Evolutionary conservation across 208 protist species (phyloP), one percentile per base, ranked within the genome.

Genomic region (Leishmania guyanensis): DNA sequence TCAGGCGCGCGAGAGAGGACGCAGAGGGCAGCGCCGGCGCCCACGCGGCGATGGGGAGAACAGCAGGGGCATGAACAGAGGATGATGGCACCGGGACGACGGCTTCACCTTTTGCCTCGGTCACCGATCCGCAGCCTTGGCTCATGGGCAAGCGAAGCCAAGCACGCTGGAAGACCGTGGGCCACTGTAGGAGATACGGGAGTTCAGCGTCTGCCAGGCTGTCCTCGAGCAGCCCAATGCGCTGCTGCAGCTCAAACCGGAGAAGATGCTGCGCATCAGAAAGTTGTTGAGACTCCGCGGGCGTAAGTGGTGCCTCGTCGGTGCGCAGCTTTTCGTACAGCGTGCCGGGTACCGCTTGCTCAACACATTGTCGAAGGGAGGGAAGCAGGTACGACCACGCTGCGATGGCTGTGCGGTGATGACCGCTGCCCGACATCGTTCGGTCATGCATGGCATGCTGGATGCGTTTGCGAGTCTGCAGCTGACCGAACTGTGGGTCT

Each of bases 161-260:
- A 64, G 81, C 90, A 8, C 92, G 88, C 12, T 88, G 84, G 50
- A 95, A 90, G 12, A 93, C 50, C 22, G 68, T 29, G 5, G 91
- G 92, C 90, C 89, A 97, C 64, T 86, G 79, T 1, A 95, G 20
- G 3, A 96, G 82, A 39, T 93, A 86, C 26, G 62, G 58, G 50
- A 96, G 77, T 75, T 92, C 87, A 9, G 94, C 94, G 36, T 91
- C 85, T 2, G 86, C 84, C 17, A 97, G 84, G 43, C 90, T 90
- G 79, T 97, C 94, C 81, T 97, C 92, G 29, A 97, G 74, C 17
- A 97, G 84, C 5, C 90, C 88, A 43, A 97, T 68, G 16, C 92
- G 92, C 51, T 90, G 87, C 51, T 90, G 88, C 29, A 97, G 83
- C 79, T 97, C 94, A 72, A 94, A 96, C 50, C 87, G 81, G 78